Percentiles rank a stretch among this genome's conserved stretches.
Conservation (phyloP, 2,329 filamentous ascomycete species). For the Aspergillus pseudoviridinutans region DNA sequence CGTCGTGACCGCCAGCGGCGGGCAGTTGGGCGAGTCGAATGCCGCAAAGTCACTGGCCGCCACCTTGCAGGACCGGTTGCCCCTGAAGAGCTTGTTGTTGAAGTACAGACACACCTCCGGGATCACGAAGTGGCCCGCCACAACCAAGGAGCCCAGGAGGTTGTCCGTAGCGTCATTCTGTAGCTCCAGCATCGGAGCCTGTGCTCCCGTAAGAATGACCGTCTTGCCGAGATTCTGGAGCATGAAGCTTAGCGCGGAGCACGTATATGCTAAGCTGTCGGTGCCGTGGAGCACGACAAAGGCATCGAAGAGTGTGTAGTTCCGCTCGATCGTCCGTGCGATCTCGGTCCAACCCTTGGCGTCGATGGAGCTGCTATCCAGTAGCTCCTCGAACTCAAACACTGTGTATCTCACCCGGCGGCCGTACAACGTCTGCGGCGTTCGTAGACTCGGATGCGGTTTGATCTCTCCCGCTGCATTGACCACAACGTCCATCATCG, state of each 20-base stretch:
- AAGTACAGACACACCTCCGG: constrained; percentile 94
- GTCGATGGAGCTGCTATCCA: constrained; percentile 88
- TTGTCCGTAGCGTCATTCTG: constrained; percentile 93
- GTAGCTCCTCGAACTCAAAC: constrained; percentile 75
- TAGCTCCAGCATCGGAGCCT: constrained; percentile 82
- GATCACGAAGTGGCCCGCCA: constrained; percentile 88
- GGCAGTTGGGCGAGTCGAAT: constrained; percentile 82
- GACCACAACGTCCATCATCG: constrained; percentile 53
- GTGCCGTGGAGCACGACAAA: constrained; percentile 91
- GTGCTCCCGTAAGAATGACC: constrained; percentile 77
- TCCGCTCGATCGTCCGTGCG: constrained; percentile 71
- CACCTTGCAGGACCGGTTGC: constrained; percentile 83
- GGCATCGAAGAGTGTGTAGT: constrained; percentile 84
- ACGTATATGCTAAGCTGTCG: constrained; percentile 84
- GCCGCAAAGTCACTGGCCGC: constrained; percentile 82
- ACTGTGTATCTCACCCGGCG: constrained; percentile 79
- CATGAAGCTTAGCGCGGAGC: constrained; percentile 90
- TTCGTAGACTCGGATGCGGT: constrained; percentile 67
- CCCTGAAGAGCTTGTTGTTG: constrained; percentile 83
- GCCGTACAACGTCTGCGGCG: constrained; percentile 74
- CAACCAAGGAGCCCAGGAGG: constrained; percentile 78
- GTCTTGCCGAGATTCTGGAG: constrained; percentile 86
- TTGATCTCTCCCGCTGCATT: constrained; percentile 47
- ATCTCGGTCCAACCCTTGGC: constrained; percentile 83
- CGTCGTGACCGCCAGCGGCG: constrained; percentile 75